phyloP scores from a whole-genome alignment of 1,139 yeast species.

The Magnusiomyces fungicola region DNA sequence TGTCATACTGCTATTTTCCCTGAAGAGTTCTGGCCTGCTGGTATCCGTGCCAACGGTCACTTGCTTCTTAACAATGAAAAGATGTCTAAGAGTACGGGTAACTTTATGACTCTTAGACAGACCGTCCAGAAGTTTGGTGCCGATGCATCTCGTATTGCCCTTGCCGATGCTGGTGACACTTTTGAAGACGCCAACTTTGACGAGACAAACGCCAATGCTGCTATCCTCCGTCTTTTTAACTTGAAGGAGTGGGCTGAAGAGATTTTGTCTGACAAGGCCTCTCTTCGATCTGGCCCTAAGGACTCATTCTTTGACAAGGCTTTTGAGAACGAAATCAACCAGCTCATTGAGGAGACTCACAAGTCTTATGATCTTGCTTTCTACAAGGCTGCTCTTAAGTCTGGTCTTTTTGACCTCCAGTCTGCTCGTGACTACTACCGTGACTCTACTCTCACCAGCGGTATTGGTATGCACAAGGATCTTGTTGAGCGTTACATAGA shows the following conservation, averaged over 20 bases:
- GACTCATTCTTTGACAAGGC: slow-evolving; percentile 75
- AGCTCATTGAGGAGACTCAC: slow-evolving; percentile 64
- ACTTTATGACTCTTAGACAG: slow-evolving; percentile 86
- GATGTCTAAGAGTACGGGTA: slow-evolving; percentile 98
- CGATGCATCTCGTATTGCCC: slow-evolving; percentile 93
- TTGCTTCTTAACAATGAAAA: slow-evolving; percentile 90
- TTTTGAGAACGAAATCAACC: slow-evolving; percentile 90
- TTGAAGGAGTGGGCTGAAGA: slow-evolving; percentile 96
- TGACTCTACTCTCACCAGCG: slow-evolving; percentile 56
- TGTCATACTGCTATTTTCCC: slow-evolving; percentile 92
- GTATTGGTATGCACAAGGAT: slow-evolving; percentile 69
- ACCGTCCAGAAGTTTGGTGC: slow-evolving; percentile 88
- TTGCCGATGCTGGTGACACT: slow-evolving; percentile 98
- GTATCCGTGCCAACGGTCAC: slow-evolving; percentile 94
- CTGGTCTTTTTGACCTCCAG: slow-evolving; percentile 90
- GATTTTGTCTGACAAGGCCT: slow-evolving; percentile 43
- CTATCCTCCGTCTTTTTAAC: slow-evolving; percentile 85
- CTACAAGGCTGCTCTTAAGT: slow-evolving; percentile 84
- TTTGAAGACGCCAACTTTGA: slow-evolving; percentile 98
- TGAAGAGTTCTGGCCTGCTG: slow-evolving; percentile 84
- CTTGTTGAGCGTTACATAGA: slow-evolving; percentile 77
- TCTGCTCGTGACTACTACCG: slow-evolving; percentile 94
- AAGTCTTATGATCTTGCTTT: slow-evolving; percentile 63
- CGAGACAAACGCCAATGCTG: slow-evolving; percentile 94
- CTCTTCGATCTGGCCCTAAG: slow-evolving; percentile 61